A percentile compares a stretch with the other conserved stretches of the same genome.
phyloP scores from a whole-genome alignment of 1,284 basidiomycete genomes.

The Sphaerobolus stellatus region DNA sequence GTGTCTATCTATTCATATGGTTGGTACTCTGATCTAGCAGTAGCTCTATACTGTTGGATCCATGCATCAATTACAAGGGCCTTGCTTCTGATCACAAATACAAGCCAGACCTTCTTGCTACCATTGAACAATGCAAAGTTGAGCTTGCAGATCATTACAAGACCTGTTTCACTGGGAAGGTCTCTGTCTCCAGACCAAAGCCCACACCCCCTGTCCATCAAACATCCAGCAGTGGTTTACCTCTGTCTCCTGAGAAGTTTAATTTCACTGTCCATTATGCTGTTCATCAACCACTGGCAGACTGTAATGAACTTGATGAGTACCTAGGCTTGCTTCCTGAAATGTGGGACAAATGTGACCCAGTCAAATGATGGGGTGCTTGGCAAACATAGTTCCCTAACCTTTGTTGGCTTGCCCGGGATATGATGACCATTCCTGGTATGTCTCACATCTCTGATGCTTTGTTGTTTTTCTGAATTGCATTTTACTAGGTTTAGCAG shows the following conservation, averaged over 20 bases:
- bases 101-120: conserved; percentile 1
- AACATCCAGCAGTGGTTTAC: too few species aligned
- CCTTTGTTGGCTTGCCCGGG: conserved; percentile 16
- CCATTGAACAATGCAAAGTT: conserved; percentile 2
- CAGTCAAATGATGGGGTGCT: conserved; percentile 20
- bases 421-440: conserved; percentile 26
- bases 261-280: conserved; percentile 3
- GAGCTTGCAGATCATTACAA: conserved; percentile 4
- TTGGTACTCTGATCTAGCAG: background rate
- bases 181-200: background rate
- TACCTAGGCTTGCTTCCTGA: conserved; percentile 17
- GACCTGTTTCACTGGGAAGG: background rate
- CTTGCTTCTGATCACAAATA: conserved; percentile 7
- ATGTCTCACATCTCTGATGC: background rate
- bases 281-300: background rate
- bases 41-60: conserved; percentile 13
- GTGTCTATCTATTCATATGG: conserved; percentile 5
- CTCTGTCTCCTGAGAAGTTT: background rate
- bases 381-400: conserved; percentile 17
- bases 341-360: conserved; percentile 14
- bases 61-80: conserved; percentile 14
- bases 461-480: background rate
- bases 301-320: conserved; percentile 16
- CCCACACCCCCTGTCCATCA: background rate
- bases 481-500: conserved; percentile 29